These are phyloP conservation scores for Chlamydomonas urium DNA, from an alignment of 139 green algal genomes.

Conservation along the genomic window DNA sequence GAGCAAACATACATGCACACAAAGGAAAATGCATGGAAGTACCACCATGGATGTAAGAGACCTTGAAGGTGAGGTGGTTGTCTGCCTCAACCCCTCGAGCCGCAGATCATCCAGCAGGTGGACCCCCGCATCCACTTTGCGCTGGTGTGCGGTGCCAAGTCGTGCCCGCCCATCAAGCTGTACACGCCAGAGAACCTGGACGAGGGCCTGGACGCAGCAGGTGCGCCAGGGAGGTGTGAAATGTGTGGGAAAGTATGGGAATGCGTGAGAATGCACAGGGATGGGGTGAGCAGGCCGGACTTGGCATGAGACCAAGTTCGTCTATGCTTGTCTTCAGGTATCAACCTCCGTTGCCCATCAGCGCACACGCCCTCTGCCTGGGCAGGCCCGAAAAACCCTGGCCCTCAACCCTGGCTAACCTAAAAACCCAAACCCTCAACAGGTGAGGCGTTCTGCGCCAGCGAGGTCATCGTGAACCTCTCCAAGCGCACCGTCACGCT, in stretches of 20 bases:
- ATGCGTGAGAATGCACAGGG: background rate
- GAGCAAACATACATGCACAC: too few relatives aligned
- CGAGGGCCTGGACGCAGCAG: slow-evolving; percentile 60
- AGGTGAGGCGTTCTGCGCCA: slow-evolving; percentile 57
- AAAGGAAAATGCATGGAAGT: too few relatives aligned
- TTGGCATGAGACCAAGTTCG: background rate
- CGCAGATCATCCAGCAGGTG: slow-evolving; percentile 43
- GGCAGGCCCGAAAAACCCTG: background rate
- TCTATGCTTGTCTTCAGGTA: background rate
- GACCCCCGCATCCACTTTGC: slow-evolving; percentile 95
- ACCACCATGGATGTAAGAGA: too few relatives aligned
- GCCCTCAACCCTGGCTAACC: background rate
- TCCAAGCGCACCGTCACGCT: slow-evolving; percentile 43
- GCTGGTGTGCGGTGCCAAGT: slow-evolving; percentile 89
- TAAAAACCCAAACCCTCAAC: background rate
- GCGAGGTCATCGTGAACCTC: slow-evolving; percentile 59
- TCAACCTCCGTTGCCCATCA: background rate
- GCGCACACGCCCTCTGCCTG: background rate
- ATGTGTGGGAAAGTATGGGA: background rate
- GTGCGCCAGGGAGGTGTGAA: slow-evolving; percentile 19
- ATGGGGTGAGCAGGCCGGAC: background rate
- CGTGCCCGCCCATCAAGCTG: slow-evolving; percentile 87
- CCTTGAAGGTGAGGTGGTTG: too few relatives aligned
- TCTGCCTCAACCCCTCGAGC: too few relatives aligned
- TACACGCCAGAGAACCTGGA: slow-evolving; percentile 78